phyloP scores from a whole-genome alignment of 441 rosid genomes.

The Raphanus hybrid region DNA sequence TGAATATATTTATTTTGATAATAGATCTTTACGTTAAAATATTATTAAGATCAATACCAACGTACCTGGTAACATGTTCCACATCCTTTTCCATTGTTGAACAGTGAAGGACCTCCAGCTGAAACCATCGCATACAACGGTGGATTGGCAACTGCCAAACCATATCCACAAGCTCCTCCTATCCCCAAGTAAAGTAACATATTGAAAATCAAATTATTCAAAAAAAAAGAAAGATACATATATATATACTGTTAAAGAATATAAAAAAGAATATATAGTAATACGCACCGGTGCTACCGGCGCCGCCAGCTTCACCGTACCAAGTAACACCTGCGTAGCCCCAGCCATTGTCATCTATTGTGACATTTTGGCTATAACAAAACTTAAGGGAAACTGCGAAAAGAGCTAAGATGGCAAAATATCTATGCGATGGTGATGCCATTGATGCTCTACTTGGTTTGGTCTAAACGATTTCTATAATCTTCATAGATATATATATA shows the following conservation, averaged over 20 bases:
- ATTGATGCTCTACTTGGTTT: constrained; percentile 19
- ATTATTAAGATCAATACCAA: not conserved
- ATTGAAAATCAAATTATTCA: not conserved
- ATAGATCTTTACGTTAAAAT: constrained; percentile 4
- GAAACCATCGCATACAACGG: constrained; percentile 48
- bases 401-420: constrained; percentile 7
- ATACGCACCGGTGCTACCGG: constrained; percentile 65
- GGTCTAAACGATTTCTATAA: not conserved
- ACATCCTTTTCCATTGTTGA: constrained; percentile 50
- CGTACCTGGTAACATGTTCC: constrained; percentile 54
- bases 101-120: constrained; percentile 55
- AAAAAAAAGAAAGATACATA: not conserved
- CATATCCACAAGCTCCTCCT: constrained; percentile 67
- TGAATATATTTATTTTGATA: not conserved
- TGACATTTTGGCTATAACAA: constrained; percentile 26
- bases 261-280: not conserved
- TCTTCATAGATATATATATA: too few species aligned
- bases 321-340: constrained; percentile 71
- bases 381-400: constrained; percentile 10
- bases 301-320: constrained; percentile 74
- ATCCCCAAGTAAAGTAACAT: not conserved
- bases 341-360: constrained; percentile 45
- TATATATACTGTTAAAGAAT: not conserved
- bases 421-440: constrained; percentile 16
- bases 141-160: constrained; percentile 37